phyloP scores from a whole-genome alignment of 768 basidiomycete genomes.

The Naganishia randhawae region DNA sequence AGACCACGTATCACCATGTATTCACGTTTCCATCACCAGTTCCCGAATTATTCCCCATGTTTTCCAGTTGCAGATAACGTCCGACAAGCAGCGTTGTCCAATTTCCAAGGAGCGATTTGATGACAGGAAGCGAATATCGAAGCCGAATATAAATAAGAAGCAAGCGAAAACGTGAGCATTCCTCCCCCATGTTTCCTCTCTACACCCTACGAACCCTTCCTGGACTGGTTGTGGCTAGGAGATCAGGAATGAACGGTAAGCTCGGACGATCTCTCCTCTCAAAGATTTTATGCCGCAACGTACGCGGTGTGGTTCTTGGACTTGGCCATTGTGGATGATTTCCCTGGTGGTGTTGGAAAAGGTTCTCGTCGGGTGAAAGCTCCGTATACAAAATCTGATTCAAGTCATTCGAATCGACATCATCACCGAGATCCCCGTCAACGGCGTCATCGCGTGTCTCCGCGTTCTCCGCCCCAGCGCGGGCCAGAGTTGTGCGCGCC shows the following conservation, averaged over 20 bases:
- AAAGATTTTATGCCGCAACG: slow-evolving; percentile 34
- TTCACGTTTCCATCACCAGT: not conserved
- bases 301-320: slow-evolving; percentile 80
- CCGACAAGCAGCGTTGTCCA: not conserved
- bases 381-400: not conserved
- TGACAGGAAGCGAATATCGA: not conserved
- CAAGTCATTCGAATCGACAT: slow-evolving; percentile 7
- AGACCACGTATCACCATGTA: not conserved
- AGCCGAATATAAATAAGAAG: not conserved
- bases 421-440: not conserved
- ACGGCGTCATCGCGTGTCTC: slow-evolving; percentile 3
- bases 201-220: slow-evolving; percentile 60
- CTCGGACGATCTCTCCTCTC: too few relatives aligned
- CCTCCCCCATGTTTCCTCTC: not conserved
- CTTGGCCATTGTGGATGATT: slow-evolving; percentile 69
- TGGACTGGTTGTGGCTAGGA: slow-evolving; percentile 83
- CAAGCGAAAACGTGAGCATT: not conserved
- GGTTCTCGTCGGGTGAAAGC: not conserved
- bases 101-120: not conserved
- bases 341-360: slow-evolving; percentile 12
- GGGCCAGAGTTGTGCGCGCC: not conserved
- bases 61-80: not conserved
- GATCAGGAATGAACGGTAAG: slow-evolving; percentile 31
- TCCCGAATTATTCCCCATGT: not conserved
- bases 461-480: not conserved